A percentile compares a stretch with the other conserved stretches of the same genome.
These are phyloP conservation scores for Creolimax fragrantissima DNA, from an alignment of 78 protist species.

Conservation along the genomic window DNA sequence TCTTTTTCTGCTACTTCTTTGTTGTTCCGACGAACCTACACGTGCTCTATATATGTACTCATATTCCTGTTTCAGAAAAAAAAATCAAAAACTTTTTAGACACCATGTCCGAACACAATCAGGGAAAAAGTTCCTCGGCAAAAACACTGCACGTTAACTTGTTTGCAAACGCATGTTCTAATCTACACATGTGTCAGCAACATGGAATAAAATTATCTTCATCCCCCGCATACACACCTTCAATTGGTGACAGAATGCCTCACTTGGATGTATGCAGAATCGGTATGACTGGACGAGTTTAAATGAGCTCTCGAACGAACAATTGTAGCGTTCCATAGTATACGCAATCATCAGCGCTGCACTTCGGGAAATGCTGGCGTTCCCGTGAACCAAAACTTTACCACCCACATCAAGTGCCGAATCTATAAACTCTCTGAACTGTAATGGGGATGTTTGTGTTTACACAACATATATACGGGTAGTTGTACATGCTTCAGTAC, in stretches of 20 bases:
- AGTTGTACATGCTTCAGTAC: too few relatives aligned
- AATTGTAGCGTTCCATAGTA: neutral
- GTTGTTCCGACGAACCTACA: neutral
- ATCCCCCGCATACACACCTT: neutral
- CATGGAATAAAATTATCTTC: neutral
- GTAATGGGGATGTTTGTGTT: neutral
- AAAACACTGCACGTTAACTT: neutral
- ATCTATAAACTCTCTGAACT: neutral
- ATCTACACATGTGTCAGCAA: neutral
- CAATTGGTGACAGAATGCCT: neutral
- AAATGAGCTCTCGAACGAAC: neutral
- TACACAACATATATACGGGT: too few relatives aligned
- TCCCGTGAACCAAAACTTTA: neutral
- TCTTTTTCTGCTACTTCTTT: neutral
- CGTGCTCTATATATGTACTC: neutral
- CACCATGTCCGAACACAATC: neutral
- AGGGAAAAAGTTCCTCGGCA: neutral
- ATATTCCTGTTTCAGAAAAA: neutral
- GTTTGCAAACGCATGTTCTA: neutral
- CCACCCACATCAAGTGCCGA: neutral
- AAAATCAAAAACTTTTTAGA: neutral
- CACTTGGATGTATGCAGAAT: conserved; percentile 19
- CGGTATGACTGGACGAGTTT: neutral
- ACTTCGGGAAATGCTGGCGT: conserved; percentile 4
- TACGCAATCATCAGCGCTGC: conserved; percentile 16